Percentiles rank a stretch among this genome's conserved stretches.
These are phyloP conservation scores for Scenedesmus sp. DNA, from an alignment of 163 green algal genomes.

Conservation along the genomic window DNA sequence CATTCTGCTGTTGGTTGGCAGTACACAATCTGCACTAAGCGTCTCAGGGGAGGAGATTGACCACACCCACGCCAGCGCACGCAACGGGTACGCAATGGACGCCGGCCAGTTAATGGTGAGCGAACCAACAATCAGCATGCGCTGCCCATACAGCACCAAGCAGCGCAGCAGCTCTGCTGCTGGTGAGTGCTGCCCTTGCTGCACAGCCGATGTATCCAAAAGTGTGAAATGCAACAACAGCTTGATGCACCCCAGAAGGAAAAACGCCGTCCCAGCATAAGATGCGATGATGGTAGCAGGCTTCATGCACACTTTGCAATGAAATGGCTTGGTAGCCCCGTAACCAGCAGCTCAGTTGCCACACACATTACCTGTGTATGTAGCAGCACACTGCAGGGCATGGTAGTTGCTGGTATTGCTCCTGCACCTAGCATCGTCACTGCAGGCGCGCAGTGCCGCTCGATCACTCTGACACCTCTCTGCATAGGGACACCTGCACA, in stretches of 20 bases:
- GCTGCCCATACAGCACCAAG: conserved; percentile 8
- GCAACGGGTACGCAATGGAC: neutral
- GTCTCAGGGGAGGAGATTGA: neutral
- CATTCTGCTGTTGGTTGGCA: neutral
- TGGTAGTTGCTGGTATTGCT: neutral
- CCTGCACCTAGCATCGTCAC: neutral
- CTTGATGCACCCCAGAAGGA: conserved; percentile 30
- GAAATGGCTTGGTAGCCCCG: conserved; percentile 3
- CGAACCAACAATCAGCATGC: neutral
- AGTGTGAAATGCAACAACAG: conserved; percentile 27
- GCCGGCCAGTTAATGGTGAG: neutral
- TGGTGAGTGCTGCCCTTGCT: neutral
- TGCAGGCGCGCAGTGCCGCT: neutral
- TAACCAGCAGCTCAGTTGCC: conserved; percentile 8
- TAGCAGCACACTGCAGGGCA: neutral
- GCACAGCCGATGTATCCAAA: neutral
- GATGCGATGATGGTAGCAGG: neutral
- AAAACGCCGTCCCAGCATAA: neutral
- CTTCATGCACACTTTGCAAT: neutral
- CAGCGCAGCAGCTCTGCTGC: neutral
- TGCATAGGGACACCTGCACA: too few species aligned
- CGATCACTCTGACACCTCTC: too few species aligned
- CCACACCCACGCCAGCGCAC: neutral
- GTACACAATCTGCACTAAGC: neutral
- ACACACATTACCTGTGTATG: neutral